Evolutionary conservation across 23 red algal genomes (phyloP).

Genomic region (Gracilaria gracilis): DNA sequence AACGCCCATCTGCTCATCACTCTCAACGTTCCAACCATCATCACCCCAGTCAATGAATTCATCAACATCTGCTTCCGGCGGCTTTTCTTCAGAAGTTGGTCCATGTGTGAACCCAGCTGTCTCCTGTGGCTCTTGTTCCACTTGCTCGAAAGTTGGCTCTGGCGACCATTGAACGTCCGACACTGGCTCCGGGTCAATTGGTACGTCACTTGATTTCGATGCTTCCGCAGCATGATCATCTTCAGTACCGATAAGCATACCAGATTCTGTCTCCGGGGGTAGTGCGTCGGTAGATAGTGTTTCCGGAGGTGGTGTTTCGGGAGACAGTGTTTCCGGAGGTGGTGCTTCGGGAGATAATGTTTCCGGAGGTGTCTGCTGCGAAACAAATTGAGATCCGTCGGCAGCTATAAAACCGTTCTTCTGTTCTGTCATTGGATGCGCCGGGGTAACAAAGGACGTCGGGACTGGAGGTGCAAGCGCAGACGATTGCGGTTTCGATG

Average conservation of each 20-base stretch:
- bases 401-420: background rate
- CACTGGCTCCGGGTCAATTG: background rate
- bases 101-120: background rate
- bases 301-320: background rate
- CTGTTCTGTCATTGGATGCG: background rate
- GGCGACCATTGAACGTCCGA: background rate
- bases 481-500: background rate
- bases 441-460: slow-evolving; percentile 14
- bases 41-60: slow-evolving; percentile 19
- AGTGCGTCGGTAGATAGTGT: too few relatives aligned
- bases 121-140: slow-evolving; percentile 3
- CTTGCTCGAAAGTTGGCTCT: background rate
- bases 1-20: background rate
- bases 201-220: background rate
- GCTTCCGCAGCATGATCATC: background rate
- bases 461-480: slow-evolving; percentile 6
- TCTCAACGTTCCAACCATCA: slow-evolving; percentile 16
- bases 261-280: background rate
- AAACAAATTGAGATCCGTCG: background rate
- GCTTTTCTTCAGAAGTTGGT: background rate
- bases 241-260: background rate
- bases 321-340: background rate
- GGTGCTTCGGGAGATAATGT: background rate
- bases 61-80: background rate
- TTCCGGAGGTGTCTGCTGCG: background rate